Evolutionary conservation across 805 yeast species (phyloP).

Genomic region (Cephaloascus fragrans): DNA sequence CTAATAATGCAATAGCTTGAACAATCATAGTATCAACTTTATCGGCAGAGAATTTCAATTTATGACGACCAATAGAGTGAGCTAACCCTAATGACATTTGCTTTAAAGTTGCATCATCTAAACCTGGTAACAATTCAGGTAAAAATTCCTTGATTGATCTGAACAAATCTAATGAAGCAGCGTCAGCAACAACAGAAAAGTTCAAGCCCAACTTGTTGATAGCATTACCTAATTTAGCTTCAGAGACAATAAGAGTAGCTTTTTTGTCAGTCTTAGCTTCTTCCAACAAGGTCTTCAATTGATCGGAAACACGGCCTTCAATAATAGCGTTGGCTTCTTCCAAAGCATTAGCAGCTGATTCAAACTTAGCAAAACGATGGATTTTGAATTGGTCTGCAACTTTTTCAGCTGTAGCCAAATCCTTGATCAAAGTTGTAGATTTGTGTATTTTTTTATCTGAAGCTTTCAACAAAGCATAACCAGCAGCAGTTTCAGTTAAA

Average conservation of each 20-base stretch:
- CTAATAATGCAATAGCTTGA: constrained; percentile 95
- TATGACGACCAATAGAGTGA: constrained; percentile 97
- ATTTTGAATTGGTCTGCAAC: constrained; percentile 87
- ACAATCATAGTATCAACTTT: constrained; percentile 99
- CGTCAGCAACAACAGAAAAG: constrained; percentile 85
- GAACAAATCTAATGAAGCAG: constrained; percentile 87
- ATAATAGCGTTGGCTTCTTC: constrained; percentile 89
- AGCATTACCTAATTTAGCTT: constrained; percentile 91
- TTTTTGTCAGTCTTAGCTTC: constrained; percentile 75
- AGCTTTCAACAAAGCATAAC: constrained; percentile 95
- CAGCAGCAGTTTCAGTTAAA: constrained; percentile 97
- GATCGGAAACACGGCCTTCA: constrained; percentile 89
- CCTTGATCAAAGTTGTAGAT: constrained; percentile 62
- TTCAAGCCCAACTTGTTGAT: constrained; percentile 90
- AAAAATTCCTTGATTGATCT: constrained; percentile 92
- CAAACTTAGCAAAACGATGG: constrained; percentile 91
- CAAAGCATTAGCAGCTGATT: constrained; percentile 89
- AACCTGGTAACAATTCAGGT: constrained; percentile 91
- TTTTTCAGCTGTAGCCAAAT: constrained; percentile 73
- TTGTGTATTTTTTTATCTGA: constrained; percentile 96
- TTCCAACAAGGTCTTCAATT: constrained; percentile 66
- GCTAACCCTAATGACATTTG: constrained; percentile 98
- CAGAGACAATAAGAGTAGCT: constrained; percentile 82
- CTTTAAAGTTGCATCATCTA: constrained; percentile 71
- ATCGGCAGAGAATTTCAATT: constrained; percentile 94